Base-by-base conservation (phyloP, 2,329 filamentous ascomycete species). In the Aspergillus sp. region DNA sequence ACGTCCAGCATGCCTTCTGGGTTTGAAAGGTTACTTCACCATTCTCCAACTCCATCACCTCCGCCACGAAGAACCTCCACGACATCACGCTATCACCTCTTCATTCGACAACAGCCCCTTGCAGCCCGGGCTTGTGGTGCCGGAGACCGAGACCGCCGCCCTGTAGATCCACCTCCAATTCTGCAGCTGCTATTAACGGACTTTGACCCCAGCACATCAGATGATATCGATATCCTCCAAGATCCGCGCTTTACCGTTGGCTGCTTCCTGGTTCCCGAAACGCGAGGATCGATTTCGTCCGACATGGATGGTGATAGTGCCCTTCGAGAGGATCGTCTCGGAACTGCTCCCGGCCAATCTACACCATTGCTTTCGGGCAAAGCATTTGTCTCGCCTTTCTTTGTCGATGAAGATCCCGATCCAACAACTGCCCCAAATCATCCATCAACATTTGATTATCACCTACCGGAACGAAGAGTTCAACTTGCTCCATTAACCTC, bases 111-210 rank as follows among this genome's bases (percentile, higher is more conserved):
- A 63, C 79, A 82, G 48, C 80, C 80, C 32, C 67, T 77, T 25
- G 78, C 77, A 19, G 79, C 78, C 45, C 75, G 80, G 59, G 79
- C 80, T 32, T 80, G 78, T 65, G 79, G 79, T 15, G 77, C 79
- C 36, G 79, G 79, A 38, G 79, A 81, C 56, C 73, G 79, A 61
- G 79, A 80, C 58, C 74, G 80, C 54, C 78, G 79, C 49, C 73
- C 78, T 4, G 74, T 82, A 30, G 80, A 82, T 61, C 80, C 80
- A 15, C 78, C 79, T 19, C 79, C 79, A 17, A 79, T 82, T 45
- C 65, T 82, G 19, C 80, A 81, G 61, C 70, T 82, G 55, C 73
- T 80, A 36, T 69, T 82, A 15, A 71, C 70, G 30, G 77, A 81
- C 59, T 82, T 80, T 58, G 74, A 81, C 60, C 68, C 77, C 2